A percentile compares a stretch with the other conserved stretches of the same genome.
Conservation (phyloP, 306 rosid species). For the Trifolium pratense region DNA sequence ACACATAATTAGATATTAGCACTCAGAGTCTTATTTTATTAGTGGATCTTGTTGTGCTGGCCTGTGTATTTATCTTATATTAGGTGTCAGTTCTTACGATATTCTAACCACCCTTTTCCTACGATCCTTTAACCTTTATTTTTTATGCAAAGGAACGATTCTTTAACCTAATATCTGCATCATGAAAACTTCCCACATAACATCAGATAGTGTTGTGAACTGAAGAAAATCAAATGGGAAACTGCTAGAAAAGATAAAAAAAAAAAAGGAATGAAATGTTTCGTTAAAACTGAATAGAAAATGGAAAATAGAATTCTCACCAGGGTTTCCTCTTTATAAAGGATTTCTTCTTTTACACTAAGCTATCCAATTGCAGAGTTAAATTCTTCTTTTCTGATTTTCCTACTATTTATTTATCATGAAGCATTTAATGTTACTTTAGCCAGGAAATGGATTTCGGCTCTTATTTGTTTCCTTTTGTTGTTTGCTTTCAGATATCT, state of each 20-base stretch:
- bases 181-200: background rate
- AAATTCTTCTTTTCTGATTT: background rate
- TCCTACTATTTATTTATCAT: background rate
- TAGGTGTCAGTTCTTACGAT: no score
- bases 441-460: slow-evolving; percentile 27
- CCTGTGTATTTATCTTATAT: no score
- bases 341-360: background rate
- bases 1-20: background rate
- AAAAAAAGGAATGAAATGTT: background rate
- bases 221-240: background rate
- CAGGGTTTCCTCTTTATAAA: background rate
- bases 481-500: slow-evolving; percentile 62
- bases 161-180: background rate
- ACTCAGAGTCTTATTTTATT: background rate
- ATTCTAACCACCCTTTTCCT: background rate
- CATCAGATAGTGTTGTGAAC: background rate
- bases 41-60: no score
- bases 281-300: background rate
- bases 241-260: background rate
- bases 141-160: no score
- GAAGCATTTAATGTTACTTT: background rate
- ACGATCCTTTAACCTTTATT: background rate
- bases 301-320: background rate
- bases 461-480: slow-evolving; percentile 34
- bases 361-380: background rate